Evolutionary conservation across 139 green algal species (phyloP), one percentile per base, ranked within the genome.

Genomic region (Ettlia oleoabundans): DNA sequence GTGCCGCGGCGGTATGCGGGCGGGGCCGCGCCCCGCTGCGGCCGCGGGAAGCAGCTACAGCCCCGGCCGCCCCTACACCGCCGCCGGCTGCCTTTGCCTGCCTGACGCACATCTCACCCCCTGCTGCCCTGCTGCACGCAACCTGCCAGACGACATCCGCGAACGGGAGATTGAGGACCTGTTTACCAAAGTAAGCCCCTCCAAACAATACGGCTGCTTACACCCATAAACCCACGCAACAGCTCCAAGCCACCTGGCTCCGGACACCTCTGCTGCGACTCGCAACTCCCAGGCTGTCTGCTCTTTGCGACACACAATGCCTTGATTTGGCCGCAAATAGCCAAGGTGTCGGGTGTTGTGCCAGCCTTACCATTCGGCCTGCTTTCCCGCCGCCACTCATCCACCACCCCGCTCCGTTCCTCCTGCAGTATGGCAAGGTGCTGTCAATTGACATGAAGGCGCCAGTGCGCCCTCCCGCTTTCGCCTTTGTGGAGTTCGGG

Each of bases 401-500:
- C 38, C 68, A 9, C 38, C 32, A 10, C 26, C 38, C 3, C 40
- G n/a, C 40, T 32, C 2, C 1, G 13, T 5, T 7, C 53, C 32
- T 7, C 8, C 8, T 74, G 76, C 83, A 91, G 92, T 98, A 94
- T 81, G 95, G 95, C 18, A 78, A 88, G 18, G 96, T 98, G 53
- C 53, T 76, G 28, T 84, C 89, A 37, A 94, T 98, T 35, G 93
- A 98, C 77, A 86, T 98, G 70, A 98, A 98, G 89, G 89, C 89
- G 21, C 94, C 94, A 10, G 87, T 89, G 0, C 69, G 93, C 1
- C 96, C 96, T 21, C 96, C 95, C 19, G 90, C 86, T 0, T 98
- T 95, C 82, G 93, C 92, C 1, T 98, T 98, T 65, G 87, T 98
- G 26, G 94, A 98, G 84, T 98, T 94, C 64, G 88, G 94, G 73